Evolutionary conservation across 2,329 filamentous ascomycete genomes (phyloP).

Genomic region (Ophiosphaerella korrae): DNA sequence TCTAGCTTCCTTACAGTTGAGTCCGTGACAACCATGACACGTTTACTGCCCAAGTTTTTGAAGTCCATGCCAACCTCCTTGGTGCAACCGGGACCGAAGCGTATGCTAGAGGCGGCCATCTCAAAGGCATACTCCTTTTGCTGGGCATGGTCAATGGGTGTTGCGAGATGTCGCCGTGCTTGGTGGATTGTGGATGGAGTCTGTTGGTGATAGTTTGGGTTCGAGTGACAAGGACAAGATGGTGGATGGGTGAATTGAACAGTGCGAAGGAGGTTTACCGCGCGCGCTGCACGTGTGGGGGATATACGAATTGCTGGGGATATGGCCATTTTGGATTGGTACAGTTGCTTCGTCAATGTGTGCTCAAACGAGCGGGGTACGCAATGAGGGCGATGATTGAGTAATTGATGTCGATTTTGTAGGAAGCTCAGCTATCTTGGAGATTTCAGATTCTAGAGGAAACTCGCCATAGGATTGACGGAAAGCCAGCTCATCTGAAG

Average conservation of each 20-base stretch:
- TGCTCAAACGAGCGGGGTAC: too few relatives aligned
- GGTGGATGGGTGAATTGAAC: conserved; percentile 89
- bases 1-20: conserved; percentile 78
- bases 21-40: conserved; percentile 92
- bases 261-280: conserved; percentile 78
- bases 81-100: conserved; percentile 90
- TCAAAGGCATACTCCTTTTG: conserved; percentile 98
- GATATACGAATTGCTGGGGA: conserved; percentile 36
- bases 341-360: not conserved
- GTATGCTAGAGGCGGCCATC: conserved; percentile 93
- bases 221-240: conserved; percentile 93
- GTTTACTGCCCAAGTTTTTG: conserved; percentile 83
- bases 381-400: too few relatives aligned
- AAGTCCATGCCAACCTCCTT: conserved; percentile 99
- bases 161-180: conserved; percentile 70
- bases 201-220: conserved; percentile 73
- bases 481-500: too few relatives aligned
- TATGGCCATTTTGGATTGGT: conserved; percentile 19
- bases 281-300: conserved; percentile 61
- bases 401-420: too few relatives aligned
- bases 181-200: conserved; percentile 51
- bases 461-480: too few relatives aligned
- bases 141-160: conserved; percentile 71
- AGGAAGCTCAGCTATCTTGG: too few relatives aligned
- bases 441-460: too few relatives aligned